phyloP scores from a whole-genome alignment of 2,329 filamentous ascomycete genomes.

The Thielaviopsis populi region DNA sequence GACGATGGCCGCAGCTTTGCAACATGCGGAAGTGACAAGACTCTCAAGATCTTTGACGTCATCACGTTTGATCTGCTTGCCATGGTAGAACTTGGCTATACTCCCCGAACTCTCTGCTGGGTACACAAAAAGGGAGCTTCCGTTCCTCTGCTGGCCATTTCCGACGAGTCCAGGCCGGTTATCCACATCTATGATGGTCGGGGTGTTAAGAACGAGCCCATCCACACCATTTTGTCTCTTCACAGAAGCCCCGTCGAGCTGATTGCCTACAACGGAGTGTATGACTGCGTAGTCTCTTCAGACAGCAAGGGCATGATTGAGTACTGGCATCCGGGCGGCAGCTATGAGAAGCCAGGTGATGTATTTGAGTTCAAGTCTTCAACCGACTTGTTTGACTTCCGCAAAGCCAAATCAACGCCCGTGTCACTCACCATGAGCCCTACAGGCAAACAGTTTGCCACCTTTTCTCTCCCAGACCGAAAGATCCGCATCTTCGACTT shows the following conservation, averaged over 20 bases:
- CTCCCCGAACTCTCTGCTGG: conserved; percentile 76
- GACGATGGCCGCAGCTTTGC: conserved; percentile 87
- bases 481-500: conserved; percentile 94
- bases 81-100: conserved; percentile 63
- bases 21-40: conserved; percentile 64
- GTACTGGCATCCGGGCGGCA: conserved; percentile 75
- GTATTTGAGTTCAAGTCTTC: conserved; percentile 90
- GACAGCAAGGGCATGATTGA: conserved; percentile 90
- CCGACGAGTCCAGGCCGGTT: conserved; percentile 53
- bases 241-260: conserved; percentile 68
- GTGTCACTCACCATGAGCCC: conserved; percentile 74
- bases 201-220: conserved; percentile 59
- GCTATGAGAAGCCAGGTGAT: conserved; percentile 77
- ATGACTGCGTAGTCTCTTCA: conserved; percentile 78
- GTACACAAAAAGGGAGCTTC: conserved; percentile 80
- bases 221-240: conserved; percentile 65
- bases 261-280: conserved; percentile 79
- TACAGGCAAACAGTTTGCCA: conserved; percentile 69
- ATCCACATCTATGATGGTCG: conserved; percentile 82
- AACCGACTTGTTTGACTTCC: conserved; percentile 92
- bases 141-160: conserved; percentile 70
- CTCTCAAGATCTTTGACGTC: conserved; percentile 66
- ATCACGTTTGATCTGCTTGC: conserved; percentile 78
- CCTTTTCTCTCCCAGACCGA: conserved; percentile 82
- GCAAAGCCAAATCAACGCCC: conserved; percentile 79